Conservation (phyloP, 78 protist genomes). For the Chrysochromulina parva region DNA sequence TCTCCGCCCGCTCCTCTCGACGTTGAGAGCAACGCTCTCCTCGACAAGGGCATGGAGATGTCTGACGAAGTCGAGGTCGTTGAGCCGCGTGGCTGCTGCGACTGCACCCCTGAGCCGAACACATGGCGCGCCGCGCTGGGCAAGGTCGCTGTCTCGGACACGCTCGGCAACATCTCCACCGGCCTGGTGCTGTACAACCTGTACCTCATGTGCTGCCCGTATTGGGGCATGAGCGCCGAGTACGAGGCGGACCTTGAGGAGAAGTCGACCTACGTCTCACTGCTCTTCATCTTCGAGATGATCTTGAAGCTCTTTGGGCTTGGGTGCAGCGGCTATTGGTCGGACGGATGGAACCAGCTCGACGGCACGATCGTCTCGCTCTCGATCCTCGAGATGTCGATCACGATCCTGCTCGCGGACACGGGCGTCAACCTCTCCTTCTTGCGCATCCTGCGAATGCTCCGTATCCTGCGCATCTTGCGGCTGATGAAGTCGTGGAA, state of each 20-base stretch:
- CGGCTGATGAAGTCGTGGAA: not conserved
- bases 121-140: no score
- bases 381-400: not conserved
- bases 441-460: not conserved
- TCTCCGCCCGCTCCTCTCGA: no score
- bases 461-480: conserved; percentile 35
- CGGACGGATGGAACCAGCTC: conserved; percentile 21
- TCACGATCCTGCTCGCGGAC: not conserved
- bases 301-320: conserved; percentile 8
- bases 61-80: no score
- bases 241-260: not conserved
- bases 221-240: no score
- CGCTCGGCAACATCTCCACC: not conserved
- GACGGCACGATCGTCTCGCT: conserved; percentile 23
- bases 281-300: conserved; percentile 30
- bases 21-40: no score
- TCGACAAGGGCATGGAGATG: no score
- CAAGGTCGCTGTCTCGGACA: not conserved
- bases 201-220: not conserved
- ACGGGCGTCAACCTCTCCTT: not conserved
- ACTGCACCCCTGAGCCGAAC: no score
- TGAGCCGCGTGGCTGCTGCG: no score
- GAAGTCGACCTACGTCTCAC: not conserved
- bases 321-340: conserved; percentile 6
- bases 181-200: not conserved